Percentiles rank a stretch among this genome's conserved stretches.
These are phyloP conservation scores for Aristolochia fimbriata DNA, from an alignment of 164 flowering plant genomes.

Conservation along the genomic window DNA sequence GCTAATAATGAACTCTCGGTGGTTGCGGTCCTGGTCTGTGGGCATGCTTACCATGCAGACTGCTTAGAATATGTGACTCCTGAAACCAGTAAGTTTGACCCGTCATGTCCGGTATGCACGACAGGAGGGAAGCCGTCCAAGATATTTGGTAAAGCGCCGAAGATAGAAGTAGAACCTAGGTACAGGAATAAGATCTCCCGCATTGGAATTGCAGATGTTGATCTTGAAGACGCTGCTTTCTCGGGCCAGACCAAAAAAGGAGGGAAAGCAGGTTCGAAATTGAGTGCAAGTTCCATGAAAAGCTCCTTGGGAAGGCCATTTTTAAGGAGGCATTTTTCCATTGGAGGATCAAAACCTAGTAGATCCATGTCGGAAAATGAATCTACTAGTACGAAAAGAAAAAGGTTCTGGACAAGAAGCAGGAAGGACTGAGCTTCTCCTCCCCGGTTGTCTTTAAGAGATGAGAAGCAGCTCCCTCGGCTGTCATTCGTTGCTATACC, in stretches of 20 bases:
- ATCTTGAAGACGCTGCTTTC: constrained; percentile 23
- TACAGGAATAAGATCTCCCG: constrained; percentile 38
- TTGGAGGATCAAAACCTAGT: constrained; percentile 43
- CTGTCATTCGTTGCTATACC: not conserved
- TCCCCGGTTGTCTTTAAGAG: constrained; percentile 4
- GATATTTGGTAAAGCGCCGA: constrained; percentile 40
- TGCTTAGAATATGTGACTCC: constrained; percentile 71
- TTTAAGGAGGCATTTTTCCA: constrained; percentile 68
- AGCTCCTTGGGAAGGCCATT: constrained; percentile 53
- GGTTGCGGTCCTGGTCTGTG: constrained; percentile 71
- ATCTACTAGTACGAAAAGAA: constrained; percentile 26
- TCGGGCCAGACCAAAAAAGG: constrained; percentile 21
- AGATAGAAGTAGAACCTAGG: constrained; percentile 47
- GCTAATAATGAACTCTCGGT: constrained; percentile 43
- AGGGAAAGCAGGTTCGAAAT: constrained; percentile 32
- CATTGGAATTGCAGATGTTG: constrained; percentile 51
- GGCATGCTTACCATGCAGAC: constrained; percentile 86
- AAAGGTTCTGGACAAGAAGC: constrained; percentile 68
- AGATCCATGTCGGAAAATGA: constrained; percentile 36
- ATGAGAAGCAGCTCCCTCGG: constrained; percentile 7
- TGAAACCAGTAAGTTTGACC: constrained; percentile 59
- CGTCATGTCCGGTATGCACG: constrained; percentile 67
- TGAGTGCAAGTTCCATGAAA: constrained; percentile 45
- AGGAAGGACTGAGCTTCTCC: constrained; percentile 27
- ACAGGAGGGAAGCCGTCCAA: constrained; percentile 53